Evolutionary conservation across 352 stramenopile genomes (phyloP), one percentile per base, ranked within the genome.

Genomic region (Phytophthora tubulina): DNA sequence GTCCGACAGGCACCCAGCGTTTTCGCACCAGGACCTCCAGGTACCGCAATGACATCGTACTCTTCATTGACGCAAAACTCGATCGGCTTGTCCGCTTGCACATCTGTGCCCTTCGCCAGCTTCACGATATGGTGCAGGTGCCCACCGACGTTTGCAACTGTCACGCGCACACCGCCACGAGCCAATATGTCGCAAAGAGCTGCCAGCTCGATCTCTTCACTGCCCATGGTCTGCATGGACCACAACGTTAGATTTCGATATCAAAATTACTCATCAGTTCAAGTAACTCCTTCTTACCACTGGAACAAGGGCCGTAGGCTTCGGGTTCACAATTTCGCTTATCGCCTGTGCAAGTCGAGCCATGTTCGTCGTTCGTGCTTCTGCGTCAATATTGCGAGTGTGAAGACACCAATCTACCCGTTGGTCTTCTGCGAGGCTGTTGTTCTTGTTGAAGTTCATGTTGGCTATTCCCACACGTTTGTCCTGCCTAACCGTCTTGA

Each of bases 171-270:
- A 21, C 86, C 84, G 17, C 79, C 86, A 10, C 81, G 83, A 42
- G 83, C 72, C 45, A 94, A 59, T 45, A 94, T 71, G 31, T 78
- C 76, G 17, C 70, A 78, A 4, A 94, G 65, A 48, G 67, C 79
- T 13, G 72, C 84, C 46, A 90, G 74, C 32, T 94, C 84, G 8
- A 94, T 91, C 45, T 94, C 86, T 67, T 91, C 86, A 55, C 75
- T 83, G 8, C 76, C 84, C 17, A 81, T 64, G 2, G 82, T 75
- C 84, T 92, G 49, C 33, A 46, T 41, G 53, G 15, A 39, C 33
- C 36, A 56, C 9, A 50, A 36, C 6, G 27, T 10, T 39, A 45
- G 27, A 13, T 9, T 63, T 27, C 44, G 14, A 33, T 14, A 10
- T 48, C n/a, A 54, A 42, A 5, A 2, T 33, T 53, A 9, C 35